Base-by-base conservation (phyloP, 495 filamentous ascomycete genomes). In the Penicillium egyptiacum region DNA sequence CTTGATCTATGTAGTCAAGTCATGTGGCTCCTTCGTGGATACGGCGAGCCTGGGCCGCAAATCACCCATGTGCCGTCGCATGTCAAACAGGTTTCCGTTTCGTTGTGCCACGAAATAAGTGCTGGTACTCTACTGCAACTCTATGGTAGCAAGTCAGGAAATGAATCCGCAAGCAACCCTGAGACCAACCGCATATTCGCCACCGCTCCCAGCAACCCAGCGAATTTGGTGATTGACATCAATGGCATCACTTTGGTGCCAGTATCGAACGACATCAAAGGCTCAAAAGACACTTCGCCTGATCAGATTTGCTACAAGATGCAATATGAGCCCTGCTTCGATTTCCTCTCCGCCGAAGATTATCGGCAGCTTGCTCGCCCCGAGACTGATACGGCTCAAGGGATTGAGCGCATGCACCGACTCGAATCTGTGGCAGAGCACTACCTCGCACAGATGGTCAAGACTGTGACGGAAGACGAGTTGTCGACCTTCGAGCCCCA, bases 291-390 rank as follows among this genome's bases (percentile, higher is more conserved):
- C n/a, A 63, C 41, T 25, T 37, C 56, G 0, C 50, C 62, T 0
- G 50, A 58, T 1, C 45, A 55, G 2, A 59, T 69, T 12, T 67
- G 66, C 45, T 84, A 79, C 56, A 83, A 80, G 60, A 50, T 81
- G 17, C 74, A 80, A 22, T 84, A 79, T 75, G 80, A 83, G 57
- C 79, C 71, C 0, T 74, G 78, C 56, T 68, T 57, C 45, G 70
- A 73, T 66, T 57, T 70, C 52, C 63, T 74, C 2, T 53, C 70
- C 23, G 42, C 49, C 11, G 46, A 69, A 35, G 46, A 59, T 39
- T 55, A 72, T 56, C 46, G 67, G 20, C 53, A 62, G 22, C 53
- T 62, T 12, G 45, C 60, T 10, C 64, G 64, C 10, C 46, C 53
- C 4, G 33, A 56, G 19, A 46, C 50, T 7, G 61, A 52, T 28